Conservation (phyloP, 2,329 filamentous ascomycete species). For the Calonectria naviculata region DNA sequence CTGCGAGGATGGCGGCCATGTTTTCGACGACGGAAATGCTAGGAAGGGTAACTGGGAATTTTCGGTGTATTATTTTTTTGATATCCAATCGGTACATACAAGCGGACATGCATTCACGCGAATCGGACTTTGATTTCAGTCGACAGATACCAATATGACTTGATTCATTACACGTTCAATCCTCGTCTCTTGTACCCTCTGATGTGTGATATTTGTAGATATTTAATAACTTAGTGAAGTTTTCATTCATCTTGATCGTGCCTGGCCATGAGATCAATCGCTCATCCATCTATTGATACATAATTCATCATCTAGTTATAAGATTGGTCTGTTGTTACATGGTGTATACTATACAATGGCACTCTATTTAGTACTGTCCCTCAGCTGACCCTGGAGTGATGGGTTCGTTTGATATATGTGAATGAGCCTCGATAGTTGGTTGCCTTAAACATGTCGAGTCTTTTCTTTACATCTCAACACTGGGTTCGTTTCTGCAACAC, state of each 20-base stretch:
- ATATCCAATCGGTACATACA: constrained; percentile 12
- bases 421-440: constrained; percentile 19
- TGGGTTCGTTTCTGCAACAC: neutral
- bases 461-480: too few relatives aligned
- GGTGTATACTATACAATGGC: constrained; percentile 10
- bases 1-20: neutral
- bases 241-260: neutral
- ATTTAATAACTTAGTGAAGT: neutral
- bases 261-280: neutral
- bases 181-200: neutral
- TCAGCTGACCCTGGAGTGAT: neutral
- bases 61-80: constrained; percentile 6
- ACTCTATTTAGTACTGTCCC: neutral
- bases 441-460: neutral
- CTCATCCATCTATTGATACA: constrained; percentile 19
- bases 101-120: constrained; percentile 7
- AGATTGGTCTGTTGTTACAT: constrained; percentile 23
- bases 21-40: neutral
- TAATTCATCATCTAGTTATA: constrained; percentile 6
- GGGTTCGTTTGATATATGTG: neutral
- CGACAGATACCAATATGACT: constrained; percentile 1
- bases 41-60: neutral
- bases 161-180: constrained; percentile 1
- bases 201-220: neutral
- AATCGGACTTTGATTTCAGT: neutral